Evolutionary conservation across 495 filamentous ascomycete genomes (phyloP).

Genomic region (Xylaria acuta): DNA sequence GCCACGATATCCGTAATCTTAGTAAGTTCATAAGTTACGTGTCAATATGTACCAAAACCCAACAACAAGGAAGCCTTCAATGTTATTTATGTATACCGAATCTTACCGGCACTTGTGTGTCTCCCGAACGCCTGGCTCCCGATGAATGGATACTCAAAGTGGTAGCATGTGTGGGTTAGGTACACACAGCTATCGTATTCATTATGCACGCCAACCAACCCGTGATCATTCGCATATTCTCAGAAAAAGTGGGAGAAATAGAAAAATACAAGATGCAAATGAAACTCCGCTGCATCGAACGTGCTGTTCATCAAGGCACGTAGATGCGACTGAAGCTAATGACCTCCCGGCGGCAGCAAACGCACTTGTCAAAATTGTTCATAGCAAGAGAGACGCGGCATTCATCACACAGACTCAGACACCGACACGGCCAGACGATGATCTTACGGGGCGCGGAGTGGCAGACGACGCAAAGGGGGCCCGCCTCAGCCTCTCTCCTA

Average conservation of each 20-base stretch:
- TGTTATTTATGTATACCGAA: background rate
- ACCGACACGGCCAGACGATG: slow-evolving; percentile 96
- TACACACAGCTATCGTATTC: background rate
- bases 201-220: background rate
- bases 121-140: slow-evolving; percentile 5
- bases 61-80: background rate
- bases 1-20: background rate
- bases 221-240: background rate
- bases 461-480: slow-evolving; percentile 92
- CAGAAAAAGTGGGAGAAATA: background rate
- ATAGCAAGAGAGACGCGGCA: slow-evolving; percentile 91
- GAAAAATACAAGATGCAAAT: background rate
- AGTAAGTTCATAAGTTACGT: background rate
- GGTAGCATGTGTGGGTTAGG: background rate
- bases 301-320: slow-evolving; percentile 69
- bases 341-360: slow-evolving; percentile 88
- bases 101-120: background rate
- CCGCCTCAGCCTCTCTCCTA: slow-evolving; percentile 58
- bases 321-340: slow-evolving; percentile 87
- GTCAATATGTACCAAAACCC: background rate
- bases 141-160: slow-evolving; percentile 10
- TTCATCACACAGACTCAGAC: slow-evolving; percentile 92
- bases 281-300: background rate
- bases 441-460: slow-evolving; percentile 86
- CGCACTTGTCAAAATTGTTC: slow-evolving; percentile 96